phyloP scores from a whole-genome alignment of 768 basidiomycete genomes.

The Suillus fuscotomentosus region DNA sequence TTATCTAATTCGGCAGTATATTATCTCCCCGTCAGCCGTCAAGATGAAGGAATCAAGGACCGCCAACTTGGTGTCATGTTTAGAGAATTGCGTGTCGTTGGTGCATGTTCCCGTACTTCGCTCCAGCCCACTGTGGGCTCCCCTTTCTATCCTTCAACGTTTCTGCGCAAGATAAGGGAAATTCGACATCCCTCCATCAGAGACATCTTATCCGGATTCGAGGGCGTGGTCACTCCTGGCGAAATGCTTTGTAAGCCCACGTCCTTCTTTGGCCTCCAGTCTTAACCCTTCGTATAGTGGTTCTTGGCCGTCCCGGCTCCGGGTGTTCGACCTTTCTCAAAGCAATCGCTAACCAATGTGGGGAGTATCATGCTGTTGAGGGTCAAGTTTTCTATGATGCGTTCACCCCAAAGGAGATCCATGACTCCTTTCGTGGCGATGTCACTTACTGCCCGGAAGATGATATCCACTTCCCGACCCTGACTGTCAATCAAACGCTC shows the following conservation, averaged over 20 bases:
- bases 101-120: slow-evolving; percentile 52
- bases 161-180: slow-evolving; percentile 42
- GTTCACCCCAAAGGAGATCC: slow-evolving; percentile 61
- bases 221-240: slow-evolving; percentile 56
- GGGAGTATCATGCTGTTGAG: slow-evolving; percentile 62
- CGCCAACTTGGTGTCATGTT: slow-evolving; percentile 64
- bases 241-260: slow-evolving; percentile 63
- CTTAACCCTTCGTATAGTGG: slow-evolving; percentile 48
- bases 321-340: slow-evolving; percentile 87
- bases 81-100: slow-evolving; percentile 55
- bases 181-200: slow-evolving; percentile 60
- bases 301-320: slow-evolving; percentile 81
- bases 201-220: slow-evolving; percentile 51
- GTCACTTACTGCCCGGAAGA: slow-evolving; percentile 83
- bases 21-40: slow-evolving; percentile 33
- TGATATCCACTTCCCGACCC: slow-evolving; percentile 81
- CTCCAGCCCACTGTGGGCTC: slow-evolving; percentile 63
- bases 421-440: slow-evolving; percentile 70
- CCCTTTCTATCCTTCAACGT: slow-evolving; percentile 49
- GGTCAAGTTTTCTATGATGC: slow-evolving; percentile 80
- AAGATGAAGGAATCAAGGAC: slow-evolving; percentile 44
- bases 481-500: slow-evolving; percentile 78
- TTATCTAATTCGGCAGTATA: background rate
- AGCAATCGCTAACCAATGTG: slow-evolving; percentile 73
- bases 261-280: background rate